phyloP scores from a whole-genome alignment of 805 yeast genomes.

The Metschnikowia matae region DNA sequence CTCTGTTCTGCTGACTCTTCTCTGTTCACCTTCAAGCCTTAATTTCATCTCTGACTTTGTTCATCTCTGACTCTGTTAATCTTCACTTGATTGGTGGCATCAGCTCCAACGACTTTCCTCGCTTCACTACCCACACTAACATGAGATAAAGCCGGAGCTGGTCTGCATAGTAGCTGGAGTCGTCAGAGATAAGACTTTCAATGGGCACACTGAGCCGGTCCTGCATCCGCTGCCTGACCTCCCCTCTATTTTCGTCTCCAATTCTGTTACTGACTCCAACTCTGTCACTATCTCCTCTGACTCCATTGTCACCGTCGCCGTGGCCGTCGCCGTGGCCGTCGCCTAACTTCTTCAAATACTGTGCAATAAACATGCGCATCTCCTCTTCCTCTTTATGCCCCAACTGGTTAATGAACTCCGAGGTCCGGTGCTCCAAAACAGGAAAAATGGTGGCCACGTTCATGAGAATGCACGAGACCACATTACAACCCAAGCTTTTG shows the following conservation, averaged over 20 bases:
- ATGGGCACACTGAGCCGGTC: neutral
- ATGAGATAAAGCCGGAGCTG: neutral
- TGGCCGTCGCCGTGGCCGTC: neutral
- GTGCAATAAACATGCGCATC: neutral
- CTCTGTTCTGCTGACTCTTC: too few species aligned
- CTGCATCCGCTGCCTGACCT: neutral
- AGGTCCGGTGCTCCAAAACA: neutral
- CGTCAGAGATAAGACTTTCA: neutral
- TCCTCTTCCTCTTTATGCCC: neutral
- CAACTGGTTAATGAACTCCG: neutral
- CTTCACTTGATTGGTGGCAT: neutral
- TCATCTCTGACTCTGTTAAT: too few species aligned
- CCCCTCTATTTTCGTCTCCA: neutral
- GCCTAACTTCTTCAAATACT: neutral
- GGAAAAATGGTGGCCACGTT: neutral
- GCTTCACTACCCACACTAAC: conserved; percentile 1
- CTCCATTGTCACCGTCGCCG: too few species aligned
- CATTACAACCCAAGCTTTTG: conserved; percentile 2
- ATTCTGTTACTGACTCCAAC: too few species aligned
- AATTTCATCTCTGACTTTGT: too few species aligned
- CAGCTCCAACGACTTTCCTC: neutral
- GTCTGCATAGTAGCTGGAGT: neutral
- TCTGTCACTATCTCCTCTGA: too few species aligned
- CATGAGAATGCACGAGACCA: neutral
- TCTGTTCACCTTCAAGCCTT: too few species aligned